Evolutionary conservation across 179 eudicot genomes (phyloP).

Genomic region (Spinacia oleracea): DNA sequence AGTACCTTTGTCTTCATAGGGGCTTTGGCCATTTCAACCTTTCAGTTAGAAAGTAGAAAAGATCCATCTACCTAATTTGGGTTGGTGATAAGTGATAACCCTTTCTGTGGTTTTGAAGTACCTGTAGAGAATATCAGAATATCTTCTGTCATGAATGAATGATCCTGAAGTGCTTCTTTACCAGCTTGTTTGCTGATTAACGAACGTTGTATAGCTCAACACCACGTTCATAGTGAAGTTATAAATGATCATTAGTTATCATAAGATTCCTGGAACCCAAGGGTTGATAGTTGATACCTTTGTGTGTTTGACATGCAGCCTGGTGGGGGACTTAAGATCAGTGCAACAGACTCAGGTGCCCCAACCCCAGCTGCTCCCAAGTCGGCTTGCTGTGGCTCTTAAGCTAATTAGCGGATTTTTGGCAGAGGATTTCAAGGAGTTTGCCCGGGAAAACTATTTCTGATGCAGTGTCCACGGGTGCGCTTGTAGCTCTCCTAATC

Average conservation of each 20-base stretch:
- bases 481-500: slow-evolving; percentile 28
- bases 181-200: neutral
- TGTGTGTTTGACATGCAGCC: slow-evolving; percentile 27
- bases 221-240: neutral
- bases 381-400: slow-evolving; percentile 46
- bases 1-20: neutral
- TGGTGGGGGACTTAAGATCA: slow-evolving; percentile 36
- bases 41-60: neutral
- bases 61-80: neutral
- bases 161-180: neutral
- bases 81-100: too few relatives aligned
- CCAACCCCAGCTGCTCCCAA: slow-evolving; percentile 34
- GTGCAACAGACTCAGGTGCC: slow-evolving; percentile 30
- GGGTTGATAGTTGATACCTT: neutral
- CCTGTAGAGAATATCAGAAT: neutral
- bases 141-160: neutral
- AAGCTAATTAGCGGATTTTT: slow-evolving; percentile 22
- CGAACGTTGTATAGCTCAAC: neutral
- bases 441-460: slow-evolving; percentile 10
- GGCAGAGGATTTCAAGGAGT: slow-evolving; percentile 8
- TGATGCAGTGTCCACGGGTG: slow-evolving; percentile 22
- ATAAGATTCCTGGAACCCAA: neutral
- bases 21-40: neutral
- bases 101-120: neutral
- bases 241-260: neutral